Percentiles rank a stretch among this genome's conserved stretches.
Conservation (phyloP, 805 yeast species). For the Candida montana region DNA sequence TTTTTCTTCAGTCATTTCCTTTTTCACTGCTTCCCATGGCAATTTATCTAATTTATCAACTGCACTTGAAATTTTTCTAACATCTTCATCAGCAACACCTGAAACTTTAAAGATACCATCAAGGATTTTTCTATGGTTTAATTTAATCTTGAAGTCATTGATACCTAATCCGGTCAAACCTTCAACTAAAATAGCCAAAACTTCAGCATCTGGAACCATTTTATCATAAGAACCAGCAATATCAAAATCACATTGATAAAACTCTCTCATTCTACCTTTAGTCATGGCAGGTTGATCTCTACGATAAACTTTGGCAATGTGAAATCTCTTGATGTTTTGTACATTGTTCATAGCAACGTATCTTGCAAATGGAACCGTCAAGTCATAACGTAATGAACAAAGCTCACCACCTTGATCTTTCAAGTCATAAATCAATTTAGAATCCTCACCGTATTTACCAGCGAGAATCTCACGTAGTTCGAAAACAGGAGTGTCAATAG, state of each 20-base stretch:
- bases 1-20: constrained; percentile 90
- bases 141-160: constrained; percentile 80
- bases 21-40: constrained; percentile 92
- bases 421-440: constrained; percentile 89
- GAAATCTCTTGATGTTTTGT: constrained; percentile 86
- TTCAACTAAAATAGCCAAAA: constrained; percentile 73
- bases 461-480: constrained; percentile 92
- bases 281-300: constrained; percentile 99
- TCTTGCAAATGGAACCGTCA: constrained; percentile 98
- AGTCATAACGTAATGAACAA: constrained; percentile 90
- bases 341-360: constrained; percentile 94
- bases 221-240: constrained; percentile 88
- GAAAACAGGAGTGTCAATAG: constrained; percentile 97
- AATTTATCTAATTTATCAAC: constrained; percentile 94
- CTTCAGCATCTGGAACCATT: constrained; percentile 96
- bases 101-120: constrained; percentile 95
- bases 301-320: constrained; percentile 96
- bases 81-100: constrained; percentile 92
- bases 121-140: constrained; percentile 91
- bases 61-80: constrained; percentile 87
- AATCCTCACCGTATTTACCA: constrained; percentile 98
- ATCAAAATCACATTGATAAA: constrained; percentile 98
- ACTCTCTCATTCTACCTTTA: constrained; percentile 99
- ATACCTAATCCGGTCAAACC: constrained; percentile 84
- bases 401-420: constrained; percentile 99